Evolutionary conservation across 2,329 filamentous ascomycete genomes (phyloP), one percentile per base, ranked within the genome.

Genomic region (Scedosporium minutisporum): DNA sequence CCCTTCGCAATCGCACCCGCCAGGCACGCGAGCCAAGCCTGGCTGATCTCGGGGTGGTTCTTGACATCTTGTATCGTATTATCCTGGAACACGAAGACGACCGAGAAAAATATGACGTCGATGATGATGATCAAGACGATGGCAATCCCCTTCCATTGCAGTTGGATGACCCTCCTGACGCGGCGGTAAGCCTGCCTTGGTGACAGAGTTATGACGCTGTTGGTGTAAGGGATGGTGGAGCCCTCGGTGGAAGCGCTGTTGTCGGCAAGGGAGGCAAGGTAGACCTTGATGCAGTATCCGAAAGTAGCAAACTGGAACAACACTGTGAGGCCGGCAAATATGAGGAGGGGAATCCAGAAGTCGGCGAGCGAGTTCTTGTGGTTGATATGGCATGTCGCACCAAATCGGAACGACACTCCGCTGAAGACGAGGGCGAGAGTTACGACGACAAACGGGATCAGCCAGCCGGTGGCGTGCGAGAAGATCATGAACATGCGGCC

Each of bases 371-470:
- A 93, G 73, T 96, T 85, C 63, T 85, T 77, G 74, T 96, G 91
- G 78, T 97, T 97, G 78, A 97, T 93, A 73, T 97, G 93, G 75
- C 95, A 99, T 29, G 92, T 90, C 58, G 84, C 82, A 61, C 95
- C 95, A 70, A 97, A 97, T 60, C 95, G 88, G 76, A 93, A 97
- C 1, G 93, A 97, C 3, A 97, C 91, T 21, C 95, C 95, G 60
- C 93, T 97, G 65, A 96, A 80, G 51, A 90, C 82, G 66, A 97
- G 83, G 59, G 90, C 90, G 51, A 93, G 74, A 3, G 87, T 81
- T 66, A 96, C 84, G 42, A 91, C 90, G 21, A 91, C 76, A 25
- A 87, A 81, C 2, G 93, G 91, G 57, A 97, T 82, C 18, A 89
- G 89, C 90, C 93, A 97, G 65, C 95, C 95, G 7, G 87, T 77